Percentiles rank a stretch among this genome's conserved stretches.
Evolutionary conservation across 208 protist species (phyloP).

Genomic region (Acanthamoeba healyi): DNA sequence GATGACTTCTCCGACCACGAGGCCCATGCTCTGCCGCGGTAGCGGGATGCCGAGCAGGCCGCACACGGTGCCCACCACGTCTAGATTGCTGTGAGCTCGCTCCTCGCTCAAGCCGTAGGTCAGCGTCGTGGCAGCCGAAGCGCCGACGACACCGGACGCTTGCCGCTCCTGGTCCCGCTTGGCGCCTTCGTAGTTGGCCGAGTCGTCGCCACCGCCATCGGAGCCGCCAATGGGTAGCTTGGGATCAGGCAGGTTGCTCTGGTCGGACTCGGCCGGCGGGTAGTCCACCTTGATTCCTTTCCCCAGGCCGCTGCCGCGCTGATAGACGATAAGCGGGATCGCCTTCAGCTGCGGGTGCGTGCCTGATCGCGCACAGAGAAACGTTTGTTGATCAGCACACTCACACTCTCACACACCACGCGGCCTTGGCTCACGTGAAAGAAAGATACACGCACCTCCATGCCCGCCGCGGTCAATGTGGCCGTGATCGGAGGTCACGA

Average conservation of each 20-base stretch:
- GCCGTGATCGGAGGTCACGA: neutral
- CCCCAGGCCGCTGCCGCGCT: neutral
- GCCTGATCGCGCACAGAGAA: too few relatives aligned
- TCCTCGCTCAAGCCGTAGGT: neutral
- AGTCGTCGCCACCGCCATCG: neutral
- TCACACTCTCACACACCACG: neutral
- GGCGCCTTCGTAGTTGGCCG: neutral
- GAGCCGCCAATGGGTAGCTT: neutral
- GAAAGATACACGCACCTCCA: neutral
- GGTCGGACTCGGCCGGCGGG: slow-evolving; percentile 17
- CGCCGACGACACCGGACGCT: neutral
- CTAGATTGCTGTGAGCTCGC: neutral
- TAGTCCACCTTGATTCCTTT: neutral
- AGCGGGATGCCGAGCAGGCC: neutral
- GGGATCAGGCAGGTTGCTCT: neutral
- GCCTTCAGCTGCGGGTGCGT: neutral
- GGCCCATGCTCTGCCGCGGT: neutral
- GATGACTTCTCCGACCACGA: neutral
- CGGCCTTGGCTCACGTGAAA: neutral
- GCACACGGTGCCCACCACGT: slow-evolving; percentile 31
- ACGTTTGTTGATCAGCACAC: too few relatives aligned
- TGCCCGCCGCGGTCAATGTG: slow-evolving; percentile 20
- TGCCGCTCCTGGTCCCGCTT: neutral
- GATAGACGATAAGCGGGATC: neutral
- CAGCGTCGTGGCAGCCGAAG: neutral